phyloP scores from a whole-genome alignment of 1,284 basidiomycete species.

The Puccinia horiana region DNA sequence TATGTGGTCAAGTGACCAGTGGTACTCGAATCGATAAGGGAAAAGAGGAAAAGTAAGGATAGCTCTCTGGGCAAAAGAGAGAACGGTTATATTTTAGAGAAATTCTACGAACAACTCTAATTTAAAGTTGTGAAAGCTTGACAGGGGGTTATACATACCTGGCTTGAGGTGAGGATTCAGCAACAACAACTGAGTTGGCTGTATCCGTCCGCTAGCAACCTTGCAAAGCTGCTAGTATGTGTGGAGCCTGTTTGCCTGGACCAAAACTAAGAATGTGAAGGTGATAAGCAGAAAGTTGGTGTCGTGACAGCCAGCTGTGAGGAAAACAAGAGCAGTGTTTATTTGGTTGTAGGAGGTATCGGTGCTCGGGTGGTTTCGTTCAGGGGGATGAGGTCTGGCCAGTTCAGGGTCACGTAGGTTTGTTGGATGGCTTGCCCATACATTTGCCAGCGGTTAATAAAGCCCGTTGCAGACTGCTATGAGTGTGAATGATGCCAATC shows the following conservation, averaged over 20 bases:
- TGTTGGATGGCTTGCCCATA: neutral
- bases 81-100: neutral
- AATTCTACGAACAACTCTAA: conserved; percentile 2
- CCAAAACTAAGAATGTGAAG: conserved; percentile 1
- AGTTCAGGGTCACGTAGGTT: conserved; percentile 10
- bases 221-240: neutral
- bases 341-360: neutral
- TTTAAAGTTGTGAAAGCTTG: neutral
- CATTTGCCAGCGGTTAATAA: neutral
- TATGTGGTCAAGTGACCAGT: conserved; percentile 8
- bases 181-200: neutral
- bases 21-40: neutral
- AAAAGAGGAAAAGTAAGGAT: neutral
- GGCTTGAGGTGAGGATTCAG: neutral
- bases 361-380: conserved; percentile 6
- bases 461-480: neutral
- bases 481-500: neutral
- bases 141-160: neutral
- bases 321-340: neutral
- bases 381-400: conserved; percentile 4
- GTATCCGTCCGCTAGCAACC: neutral
- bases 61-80: neutral
- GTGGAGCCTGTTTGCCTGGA: neutral
- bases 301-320: no score
- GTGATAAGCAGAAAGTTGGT: neutral